Evolutionary conservation across 2,329 filamentous ascomycete genomes (phyloP).

Genomic region (Exophiala xenobiotica): DNA sequence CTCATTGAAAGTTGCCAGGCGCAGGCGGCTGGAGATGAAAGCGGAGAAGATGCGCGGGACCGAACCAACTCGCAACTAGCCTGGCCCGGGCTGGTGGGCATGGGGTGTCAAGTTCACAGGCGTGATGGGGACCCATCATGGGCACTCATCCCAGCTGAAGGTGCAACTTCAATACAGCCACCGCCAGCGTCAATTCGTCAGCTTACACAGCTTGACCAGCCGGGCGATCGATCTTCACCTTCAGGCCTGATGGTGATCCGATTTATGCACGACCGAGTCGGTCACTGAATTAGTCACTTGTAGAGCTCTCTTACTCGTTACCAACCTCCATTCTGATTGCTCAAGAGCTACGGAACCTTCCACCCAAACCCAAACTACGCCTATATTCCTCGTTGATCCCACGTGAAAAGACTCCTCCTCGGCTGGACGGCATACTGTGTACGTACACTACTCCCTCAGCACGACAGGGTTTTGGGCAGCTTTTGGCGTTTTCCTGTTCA

Average conservation of each 20-base stretch:
- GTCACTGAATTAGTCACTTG: no score
- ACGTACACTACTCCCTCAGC: neutral
- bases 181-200: neutral
- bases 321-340: no score
- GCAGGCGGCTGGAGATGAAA: neutral
- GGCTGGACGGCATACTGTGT: no score
- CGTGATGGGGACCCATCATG: neutral
- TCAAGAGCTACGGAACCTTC: no score
- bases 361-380: no score
- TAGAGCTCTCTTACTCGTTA: no score
- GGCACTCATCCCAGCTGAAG: neutral
- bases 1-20: neutral
- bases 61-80: neutral
- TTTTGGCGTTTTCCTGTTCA: neutral
- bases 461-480: neutral
- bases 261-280: no score
- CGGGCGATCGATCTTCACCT: neutral
- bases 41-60: neutral
- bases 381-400: neutral
- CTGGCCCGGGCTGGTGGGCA: no score
- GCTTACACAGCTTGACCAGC: neutral
- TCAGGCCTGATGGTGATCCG: no score
- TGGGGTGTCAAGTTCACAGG: neutral
- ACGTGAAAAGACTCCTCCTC: neutral
- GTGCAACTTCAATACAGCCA: neutral